Conservation (phyloP, 345 rosid genomes). For the Raphanus raphanistrum region DNA sequence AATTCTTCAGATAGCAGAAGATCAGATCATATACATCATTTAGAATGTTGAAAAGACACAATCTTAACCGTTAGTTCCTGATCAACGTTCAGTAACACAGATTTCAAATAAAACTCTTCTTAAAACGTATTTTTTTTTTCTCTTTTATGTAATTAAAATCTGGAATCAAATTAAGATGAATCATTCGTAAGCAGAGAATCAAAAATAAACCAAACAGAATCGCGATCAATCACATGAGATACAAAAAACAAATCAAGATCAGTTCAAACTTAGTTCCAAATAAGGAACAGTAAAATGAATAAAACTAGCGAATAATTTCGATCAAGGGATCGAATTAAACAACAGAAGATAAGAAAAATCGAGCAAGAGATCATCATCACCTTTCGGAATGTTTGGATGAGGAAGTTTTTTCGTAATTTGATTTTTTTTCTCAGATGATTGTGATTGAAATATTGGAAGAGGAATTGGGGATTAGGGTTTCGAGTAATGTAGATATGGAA, state of each 20-base stretch:
- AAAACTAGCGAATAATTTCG: not conserved
- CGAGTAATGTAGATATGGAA: constrained; percentile 20
- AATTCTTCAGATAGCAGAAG: no score
- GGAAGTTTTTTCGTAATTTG: no score
- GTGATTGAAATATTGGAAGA: constrained; percentile 33
- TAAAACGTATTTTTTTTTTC: not conserved
- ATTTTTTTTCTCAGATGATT: constrained; percentile 9
- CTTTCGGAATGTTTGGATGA: constrained; percentile 16
- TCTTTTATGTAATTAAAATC: not conserved
- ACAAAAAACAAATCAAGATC: constrained; percentile 14
- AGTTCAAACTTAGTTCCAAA: constrained; percentile 4
- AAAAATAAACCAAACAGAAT: not conserved
- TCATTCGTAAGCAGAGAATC: not conserved
- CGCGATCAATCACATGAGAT: constrained; percentile 18
- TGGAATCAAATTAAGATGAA: not conserved
- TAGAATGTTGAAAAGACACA: not conserved
- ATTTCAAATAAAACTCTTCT: not conserved
- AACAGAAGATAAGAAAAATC: not conserved
- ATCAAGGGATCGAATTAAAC: constrained; percentile 13
- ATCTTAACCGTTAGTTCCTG: not conserved
- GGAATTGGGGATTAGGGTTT: constrained; percentile 42
- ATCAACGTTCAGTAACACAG: not conserved
- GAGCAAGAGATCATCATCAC: constrained; percentile 13
- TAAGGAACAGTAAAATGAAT: not conserved
- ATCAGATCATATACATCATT: not conserved